Percentiles rank a stretch among this genome's conserved stretches.
Evolutionary conservation across 179 eudicot genomes (phyloP).

Genomic region (Heliamphora pulchella): DNA sequence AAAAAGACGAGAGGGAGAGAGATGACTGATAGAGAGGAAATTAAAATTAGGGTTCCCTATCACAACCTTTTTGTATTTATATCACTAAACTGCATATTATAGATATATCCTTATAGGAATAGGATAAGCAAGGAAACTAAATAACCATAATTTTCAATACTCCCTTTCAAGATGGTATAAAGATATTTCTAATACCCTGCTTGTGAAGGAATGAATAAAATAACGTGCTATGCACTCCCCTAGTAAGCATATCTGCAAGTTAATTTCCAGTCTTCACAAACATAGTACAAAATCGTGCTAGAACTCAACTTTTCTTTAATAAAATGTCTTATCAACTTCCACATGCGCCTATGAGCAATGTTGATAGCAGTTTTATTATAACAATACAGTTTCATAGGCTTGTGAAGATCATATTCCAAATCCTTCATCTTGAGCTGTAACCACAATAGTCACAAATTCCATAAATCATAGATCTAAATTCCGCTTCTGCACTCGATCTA

Average conservation of each 20-base stretch:
- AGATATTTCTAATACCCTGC: neutral
- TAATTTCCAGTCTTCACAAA: neutral
- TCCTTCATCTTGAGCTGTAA: neutral
- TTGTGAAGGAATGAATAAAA: neutral
- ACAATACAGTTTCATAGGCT: neutral
- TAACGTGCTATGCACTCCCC: neutral
- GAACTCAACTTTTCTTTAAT: constrained; percentile 1
- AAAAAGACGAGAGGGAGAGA: no score
- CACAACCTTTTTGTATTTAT: no score
- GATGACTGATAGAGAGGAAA: no score
- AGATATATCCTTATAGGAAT: no score
- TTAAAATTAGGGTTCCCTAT: no score
- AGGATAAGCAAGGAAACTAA: no score
- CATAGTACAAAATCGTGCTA: neutral
- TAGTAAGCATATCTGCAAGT: neutral
- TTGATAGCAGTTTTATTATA: neutral
- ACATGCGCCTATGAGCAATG: neutral
- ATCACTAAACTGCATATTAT: no score
- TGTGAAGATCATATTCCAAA: no score
- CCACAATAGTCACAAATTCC: neutral
- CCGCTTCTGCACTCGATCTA: neutral
- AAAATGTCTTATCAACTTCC: neutral
- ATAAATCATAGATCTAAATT: neutral
- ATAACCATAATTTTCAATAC: neutral
- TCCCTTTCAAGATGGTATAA: neutral